Conservation (phyloP, 2,329 filamentous ascomycete species). For the Stemphylium beticola region DNA sequence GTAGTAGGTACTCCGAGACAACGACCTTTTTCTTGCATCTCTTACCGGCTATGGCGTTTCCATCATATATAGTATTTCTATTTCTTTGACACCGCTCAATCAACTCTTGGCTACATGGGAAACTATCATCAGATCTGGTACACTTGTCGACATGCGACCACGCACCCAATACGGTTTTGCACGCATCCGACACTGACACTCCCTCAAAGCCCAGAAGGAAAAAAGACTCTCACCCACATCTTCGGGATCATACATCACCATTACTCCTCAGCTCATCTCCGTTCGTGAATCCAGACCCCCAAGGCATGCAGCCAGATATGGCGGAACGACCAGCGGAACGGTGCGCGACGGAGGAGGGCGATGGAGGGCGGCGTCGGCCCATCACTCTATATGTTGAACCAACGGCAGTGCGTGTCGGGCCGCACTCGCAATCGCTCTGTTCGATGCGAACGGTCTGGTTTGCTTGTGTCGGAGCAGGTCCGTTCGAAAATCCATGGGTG, state of each 20-base stretch:
- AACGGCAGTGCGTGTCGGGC: not conserved
- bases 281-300: not conserved
- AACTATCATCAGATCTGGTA: not conserved
- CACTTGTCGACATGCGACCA: constrained; percentile 1
- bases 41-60: not conserved
- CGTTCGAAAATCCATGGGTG: not conserved
- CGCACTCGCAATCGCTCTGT: not conserved
- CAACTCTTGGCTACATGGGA: not conserved
- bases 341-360: not conserved
- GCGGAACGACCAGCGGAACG: not conserved
- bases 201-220: not conserved
- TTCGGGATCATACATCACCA: not conserved
- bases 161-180: not conserved
- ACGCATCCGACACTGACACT: not conserved
- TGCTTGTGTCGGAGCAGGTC: not conserved
- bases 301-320: not conserved
- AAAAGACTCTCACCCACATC: not conserved
- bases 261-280: not conserved
- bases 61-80: not conserved
- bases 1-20: not conserved
- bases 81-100: not conserved
- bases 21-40: not conserved
- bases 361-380: not conserved
- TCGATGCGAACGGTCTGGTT: not conserved
- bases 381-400: not conserved